These are phyloP conservation scores for Claviceps sp. DNA, from an alignment of 2,329 filamentous ascomycete genomes.

Conservation along the genomic window DNA sequence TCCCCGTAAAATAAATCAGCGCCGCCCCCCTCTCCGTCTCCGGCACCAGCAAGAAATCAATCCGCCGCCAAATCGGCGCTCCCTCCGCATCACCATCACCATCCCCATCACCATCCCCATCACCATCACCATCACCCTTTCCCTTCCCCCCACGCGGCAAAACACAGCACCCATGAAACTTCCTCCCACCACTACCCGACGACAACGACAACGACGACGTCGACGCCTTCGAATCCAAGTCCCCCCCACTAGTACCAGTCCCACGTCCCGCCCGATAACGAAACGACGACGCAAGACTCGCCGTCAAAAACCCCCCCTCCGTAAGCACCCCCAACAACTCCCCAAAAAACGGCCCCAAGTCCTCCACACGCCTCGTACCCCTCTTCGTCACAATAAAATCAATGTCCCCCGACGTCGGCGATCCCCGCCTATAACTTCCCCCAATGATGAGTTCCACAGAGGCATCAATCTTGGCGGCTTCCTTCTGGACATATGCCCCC, in stretches of 20 bases:
- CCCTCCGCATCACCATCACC: slow-evolving; percentile 11
- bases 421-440: slow-evolving; percentile 76
- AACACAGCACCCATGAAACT: slow-evolving; percentile 80
- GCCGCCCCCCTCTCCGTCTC: slow-evolving; percentile 69
- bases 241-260: no score
- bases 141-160: slow-evolving; percentile 32
- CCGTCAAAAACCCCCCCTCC: slow-evolving; percentile 51
- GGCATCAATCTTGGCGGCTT: slow-evolving; percentile 46
- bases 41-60: slow-evolving; percentile 77
- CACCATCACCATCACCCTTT: slow-evolving; percentile 15
- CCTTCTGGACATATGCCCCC: slow-evolving; percentile 46
- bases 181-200: slow-evolving; percentile 49
- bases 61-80: slow-evolving; percentile 54
- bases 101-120: no score
- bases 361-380: slow-evolving; percentile 34
- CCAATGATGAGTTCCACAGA: slow-evolving; percentile 58
- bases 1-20: slow-evolving; percentile 88
- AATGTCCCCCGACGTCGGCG: slow-evolving; percentile 63
- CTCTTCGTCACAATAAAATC: slow-evolving; percentile 71
- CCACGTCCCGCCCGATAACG: no score
- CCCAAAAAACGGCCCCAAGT: slow-evolving; percentile 50
- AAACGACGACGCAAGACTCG: slow-evolving; percentile 42
- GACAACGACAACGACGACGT: slow-evolving; percentile 17
- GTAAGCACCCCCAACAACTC: slow-evolving; percentile 50
- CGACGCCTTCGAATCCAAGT: no score